These are phyloP conservation scores for Plasmodium inui DNA, from an alignment of 169 alveolate species.

Conservation along the genomic window DNA sequence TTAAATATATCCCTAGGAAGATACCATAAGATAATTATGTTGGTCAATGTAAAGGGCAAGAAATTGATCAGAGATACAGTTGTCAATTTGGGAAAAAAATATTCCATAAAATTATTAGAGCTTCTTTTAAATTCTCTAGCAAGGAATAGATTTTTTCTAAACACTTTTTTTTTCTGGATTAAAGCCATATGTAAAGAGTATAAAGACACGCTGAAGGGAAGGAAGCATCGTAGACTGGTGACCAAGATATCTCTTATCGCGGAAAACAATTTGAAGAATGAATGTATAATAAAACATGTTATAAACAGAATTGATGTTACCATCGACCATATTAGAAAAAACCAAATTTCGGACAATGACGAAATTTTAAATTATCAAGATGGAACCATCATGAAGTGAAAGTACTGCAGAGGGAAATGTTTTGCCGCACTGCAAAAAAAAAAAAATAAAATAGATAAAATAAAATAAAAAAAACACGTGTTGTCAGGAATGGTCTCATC, in stretches of 20 bases:
- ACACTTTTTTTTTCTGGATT: slow-evolving; percentile 23
- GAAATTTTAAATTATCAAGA: slow-evolving; percentile 30
- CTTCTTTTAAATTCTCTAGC: slow-evolving; percentile 1
- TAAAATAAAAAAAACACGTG: background rate
- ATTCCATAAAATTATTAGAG: slow-evolving; percentile 49
- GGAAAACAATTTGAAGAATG: background rate
- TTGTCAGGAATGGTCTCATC: background rate
- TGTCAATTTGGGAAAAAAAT: slow-evolving; percentile 46
- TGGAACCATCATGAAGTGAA: slow-evolving; percentile 68
- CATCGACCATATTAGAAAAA: slow-evolving; percentile 22
- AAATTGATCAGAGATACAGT: slow-evolving; percentile 15
- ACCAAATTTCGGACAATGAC: background rate
- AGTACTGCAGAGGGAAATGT: background rate
- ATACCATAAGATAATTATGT: background rate
- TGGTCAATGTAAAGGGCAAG: background rate
- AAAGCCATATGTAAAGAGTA: slow-evolving; percentile 39
- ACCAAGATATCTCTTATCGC: slow-evolving; percentile 27
- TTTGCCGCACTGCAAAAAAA: background rate
- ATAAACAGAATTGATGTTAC: slow-evolving; percentile 35
- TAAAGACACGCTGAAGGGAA: slow-evolving; percentile 21
- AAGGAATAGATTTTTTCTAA: background rate
- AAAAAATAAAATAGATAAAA: no score
- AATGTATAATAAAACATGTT: slow-evolving; percentile 39
- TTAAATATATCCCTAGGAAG: slow-evolving; percentile 55
- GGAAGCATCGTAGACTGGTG: slow-evolving; percentile 29